A percentile compares a stretch with the other conserved stretches of the same genome.
Conservation (phyloP, 78 protist species). For the Pigoraptor vietnamica region DNA sequence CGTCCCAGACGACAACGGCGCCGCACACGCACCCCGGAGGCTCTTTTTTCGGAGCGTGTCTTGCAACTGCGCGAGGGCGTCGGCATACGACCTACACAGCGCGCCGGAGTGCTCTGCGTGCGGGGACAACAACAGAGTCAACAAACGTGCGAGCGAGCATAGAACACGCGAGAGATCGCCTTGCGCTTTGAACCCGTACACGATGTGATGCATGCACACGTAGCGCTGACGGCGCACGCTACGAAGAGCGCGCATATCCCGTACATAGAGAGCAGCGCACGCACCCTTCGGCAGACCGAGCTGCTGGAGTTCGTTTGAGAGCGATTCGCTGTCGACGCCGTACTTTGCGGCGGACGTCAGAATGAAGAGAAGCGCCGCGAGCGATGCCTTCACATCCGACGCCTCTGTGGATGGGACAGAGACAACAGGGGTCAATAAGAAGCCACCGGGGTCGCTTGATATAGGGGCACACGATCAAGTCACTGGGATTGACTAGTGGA, state of each 20-base stretch:
- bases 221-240: too few relatives aligned
- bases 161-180: too few relatives aligned
- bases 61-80: background rate
- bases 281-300: conserved; percentile 74
- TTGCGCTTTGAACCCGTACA: too few relatives aligned
- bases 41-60: background rate
- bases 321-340: conserved; percentile 47
- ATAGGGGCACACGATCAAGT: too few relatives aligned
- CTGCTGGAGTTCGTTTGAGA: conserved; percentile 73
- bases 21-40: background rate
- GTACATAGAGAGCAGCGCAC: conserved; percentile 51
- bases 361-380: conserved; percentile 72
- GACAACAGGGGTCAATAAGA: background rate
- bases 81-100: background rate
- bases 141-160: background rate
- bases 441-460: too few relatives aligned
- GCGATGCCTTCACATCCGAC: conserved; percentile 53
- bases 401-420: background rate
- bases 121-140: background rate
- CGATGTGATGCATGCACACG: too few relatives aligned
- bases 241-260: too few relatives aligned
- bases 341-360: conserved; percentile 54
- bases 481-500: too few relatives aligned
- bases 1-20: background rate
- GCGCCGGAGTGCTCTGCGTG: background rate